These are phyloP conservation scores for Mollisiaceae sp. DNA, from an alignment of 2,329 filamentous ascomycete species.

Conservation along the genomic window DNA sequence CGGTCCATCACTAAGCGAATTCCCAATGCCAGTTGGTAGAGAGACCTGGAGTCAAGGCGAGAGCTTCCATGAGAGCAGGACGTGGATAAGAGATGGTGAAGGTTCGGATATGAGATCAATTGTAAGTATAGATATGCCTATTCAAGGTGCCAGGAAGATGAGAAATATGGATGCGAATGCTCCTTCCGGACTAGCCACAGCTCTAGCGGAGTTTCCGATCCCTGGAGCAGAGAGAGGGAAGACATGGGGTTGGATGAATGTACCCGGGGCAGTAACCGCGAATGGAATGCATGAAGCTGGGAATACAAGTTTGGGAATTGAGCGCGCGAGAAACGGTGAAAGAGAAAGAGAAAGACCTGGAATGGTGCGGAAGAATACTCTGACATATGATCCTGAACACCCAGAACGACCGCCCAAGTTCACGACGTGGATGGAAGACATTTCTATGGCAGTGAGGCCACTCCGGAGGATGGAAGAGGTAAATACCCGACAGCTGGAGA, in stretches of 20 bases:
- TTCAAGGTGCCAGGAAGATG: not conserved
- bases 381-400: conserved; percentile 30
- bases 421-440: conserved; percentile 24
- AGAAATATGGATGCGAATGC: not conserved
- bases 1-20: conserved; percentile 21
- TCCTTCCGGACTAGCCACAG: not conserved
- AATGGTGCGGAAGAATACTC: conserved; percentile 25
- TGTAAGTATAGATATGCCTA: not conserved
- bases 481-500: not conserved
- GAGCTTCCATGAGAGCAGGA: conserved; percentile 9
- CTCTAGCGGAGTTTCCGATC: conserved; percentile 3
- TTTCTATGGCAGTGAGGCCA: conserved; percentile 19
- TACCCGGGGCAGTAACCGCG: not conserved
- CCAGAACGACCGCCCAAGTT: conserved; percentile 28
- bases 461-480: conserved; percentile 10
- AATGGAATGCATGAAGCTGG: conserved; percentile 7
- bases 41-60: conserved; percentile 18
- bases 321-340: not conserved
- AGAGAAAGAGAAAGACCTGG: not conserved
- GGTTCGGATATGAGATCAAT: not conserved
- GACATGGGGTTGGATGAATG: conserved; percentile 12
- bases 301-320: not conserved
- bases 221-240: not conserved
- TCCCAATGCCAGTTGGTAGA: conserved; percentile 23
- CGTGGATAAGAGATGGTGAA: conserved; percentile 7